Conservation (phyloP, 2,329 filamentous ascomycete genomes). For the Monosporascus sp. region DNA sequence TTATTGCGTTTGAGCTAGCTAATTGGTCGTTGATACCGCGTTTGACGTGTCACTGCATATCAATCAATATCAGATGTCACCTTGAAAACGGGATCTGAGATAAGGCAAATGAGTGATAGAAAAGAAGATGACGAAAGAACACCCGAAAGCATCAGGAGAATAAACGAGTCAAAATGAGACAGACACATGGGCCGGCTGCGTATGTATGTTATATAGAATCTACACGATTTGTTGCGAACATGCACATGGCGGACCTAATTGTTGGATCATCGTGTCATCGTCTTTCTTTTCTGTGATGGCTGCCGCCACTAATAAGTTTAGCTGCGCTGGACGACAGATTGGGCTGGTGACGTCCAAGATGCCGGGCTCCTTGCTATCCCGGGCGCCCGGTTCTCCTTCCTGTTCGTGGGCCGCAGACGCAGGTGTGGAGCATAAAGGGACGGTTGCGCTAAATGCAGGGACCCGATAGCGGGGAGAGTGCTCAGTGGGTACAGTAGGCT, state of each 20-base stretch:
- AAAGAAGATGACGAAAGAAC: too few species aligned
- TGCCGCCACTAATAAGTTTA: too few species aligned
- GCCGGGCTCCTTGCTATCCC: not conserved
- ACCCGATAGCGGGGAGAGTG: not conserved
- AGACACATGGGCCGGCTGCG: too few species aligned
- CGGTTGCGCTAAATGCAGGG: not conserved
- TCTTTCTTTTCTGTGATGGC: too few species aligned
- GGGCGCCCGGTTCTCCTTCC: not conserved
- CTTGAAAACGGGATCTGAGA: not conserved
- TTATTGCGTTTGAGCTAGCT: not conserved
- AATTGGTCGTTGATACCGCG: not conserved
- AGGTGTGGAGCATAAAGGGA: not conserved
- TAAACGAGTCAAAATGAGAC: too few species aligned
- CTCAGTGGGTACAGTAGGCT: not conserved
- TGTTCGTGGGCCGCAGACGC: not conserved
- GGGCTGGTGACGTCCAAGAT: too few species aligned
- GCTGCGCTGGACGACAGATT: not conserved
- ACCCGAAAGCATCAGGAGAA: too few species aligned
- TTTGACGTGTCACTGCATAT: not conserved
- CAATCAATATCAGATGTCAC: not conserved
- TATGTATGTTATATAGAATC: too few species aligned
- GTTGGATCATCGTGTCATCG: too few species aligned
- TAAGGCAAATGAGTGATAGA: not conserved
- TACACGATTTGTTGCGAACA: too few species aligned
- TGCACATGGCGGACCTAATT: too few species aligned